Evolutionary conservation across 192 early-diverging fungal species (phyloP), one percentile per base, ranked within the genome.

Genomic region (Funneliformis geosporum): DNA sequence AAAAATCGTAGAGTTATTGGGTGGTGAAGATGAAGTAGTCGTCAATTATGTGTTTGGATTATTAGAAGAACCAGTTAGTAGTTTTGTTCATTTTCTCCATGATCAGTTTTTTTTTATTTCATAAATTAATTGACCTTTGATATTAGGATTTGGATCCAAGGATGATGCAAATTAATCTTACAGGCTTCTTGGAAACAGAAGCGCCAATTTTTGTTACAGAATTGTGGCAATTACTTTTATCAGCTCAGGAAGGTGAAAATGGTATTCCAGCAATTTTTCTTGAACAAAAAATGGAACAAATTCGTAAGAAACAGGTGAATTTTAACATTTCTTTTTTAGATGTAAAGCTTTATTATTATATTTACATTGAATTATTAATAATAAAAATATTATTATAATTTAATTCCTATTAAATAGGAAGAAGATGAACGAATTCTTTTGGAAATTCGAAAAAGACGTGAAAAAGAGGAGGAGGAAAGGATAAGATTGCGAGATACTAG

Each of bases 1-100:
- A 73, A 88, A 88, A 79, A 85, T 97, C 23, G 88, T 85, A 60
- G 86, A 93, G 39, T 79, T 96, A 8, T 87, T 99, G 40, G 96
- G 95, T 3, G 87, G 96, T 39, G 98, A 99, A 67, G 98, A 99
- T 81, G 98, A 99, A 76, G 91, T 99, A 25, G 87, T 98, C 6
- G 88, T 95, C 69, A 94, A 96, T 59, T 96, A 92, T 82, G 87
- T 97, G 4, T 91, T 93, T 75, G 91, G 91, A 40, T 87, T 96
- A 84, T 86, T 99, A 43, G 93, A 97, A 77, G 91, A 91, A 33
- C 77, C 88, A 83, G 91, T 93, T 86, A 79, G 80, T 50, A 21
- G 18, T 33, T 25, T 73, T 46, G 60, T 69, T 77, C 9, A 46
- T 38, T 39, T 33, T 44, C 25, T 7, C 40, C 8, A 67, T 6